Evolutionary conservation across 805 yeast genomes (phyloP).

Genomic region (Pichia occidentalis): DNA sequence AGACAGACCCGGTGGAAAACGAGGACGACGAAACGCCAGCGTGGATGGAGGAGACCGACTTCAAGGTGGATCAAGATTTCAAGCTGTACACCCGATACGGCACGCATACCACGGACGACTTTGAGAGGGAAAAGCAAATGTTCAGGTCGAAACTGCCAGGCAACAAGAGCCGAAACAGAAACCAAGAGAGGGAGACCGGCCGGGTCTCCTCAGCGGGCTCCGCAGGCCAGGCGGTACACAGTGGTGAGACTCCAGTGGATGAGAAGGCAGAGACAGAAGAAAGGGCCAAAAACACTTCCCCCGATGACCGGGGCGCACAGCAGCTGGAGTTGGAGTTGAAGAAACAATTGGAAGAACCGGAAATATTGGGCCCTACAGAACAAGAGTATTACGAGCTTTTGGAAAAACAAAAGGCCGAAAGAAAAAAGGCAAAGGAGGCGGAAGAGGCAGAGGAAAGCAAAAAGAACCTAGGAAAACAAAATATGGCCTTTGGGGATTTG

Average conservation of each 20-base stretch:
- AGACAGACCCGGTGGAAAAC: neutral
- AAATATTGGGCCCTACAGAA: conserved; percentile 14
- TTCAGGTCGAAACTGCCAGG: conserved; percentile 12
- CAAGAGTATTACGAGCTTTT: conserved; percentile 8
- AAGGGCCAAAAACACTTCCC: too few species aligned
- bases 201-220: too few species aligned
- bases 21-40: conserved; percentile 21
- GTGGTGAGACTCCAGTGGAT: too few species aligned
- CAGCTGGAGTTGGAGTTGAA: conserved; percentile 4
- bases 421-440: neutral
- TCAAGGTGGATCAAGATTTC: conserved; percentile 27
- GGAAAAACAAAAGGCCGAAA: neutral
- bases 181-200: neutral
- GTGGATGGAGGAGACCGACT: conserved; percentile 30
- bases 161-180: neutral
- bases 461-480: too few species aligned
- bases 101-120: conserved; percentile 24
- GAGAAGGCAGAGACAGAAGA: too few species aligned
- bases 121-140: conserved; percentile 25
- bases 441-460: neutral
- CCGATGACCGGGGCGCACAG: neutral
- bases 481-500: conserved; percentile 12
- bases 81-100: conserved; percentile 22
- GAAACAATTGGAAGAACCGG: conserved; percentile 10
- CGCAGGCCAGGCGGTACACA: too few species aligned